A percentile compares a stretch with the other conserved stretches of the same genome.
Evolutionary conservation across 345 rosid genomes (phyloP).

Genomic region (Ceriops decandra): DNA sequence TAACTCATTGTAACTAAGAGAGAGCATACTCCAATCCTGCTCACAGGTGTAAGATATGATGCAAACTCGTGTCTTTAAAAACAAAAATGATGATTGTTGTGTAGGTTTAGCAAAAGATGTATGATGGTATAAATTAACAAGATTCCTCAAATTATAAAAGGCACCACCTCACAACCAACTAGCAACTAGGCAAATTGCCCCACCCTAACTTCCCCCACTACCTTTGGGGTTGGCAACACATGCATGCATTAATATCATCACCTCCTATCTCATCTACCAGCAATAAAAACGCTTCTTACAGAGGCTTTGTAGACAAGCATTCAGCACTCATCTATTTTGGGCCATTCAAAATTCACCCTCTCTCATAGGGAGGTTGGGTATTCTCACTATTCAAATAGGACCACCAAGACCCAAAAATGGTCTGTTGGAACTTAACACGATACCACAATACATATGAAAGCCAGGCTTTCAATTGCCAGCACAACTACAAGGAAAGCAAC

Average conservation of each 20-base stretch:
- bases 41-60: background rate
- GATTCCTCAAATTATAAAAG: constrained; percentile 14
- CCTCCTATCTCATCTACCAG: constrained; percentile 30
- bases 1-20: no score
- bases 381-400: background rate
- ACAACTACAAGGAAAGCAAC: background rate
- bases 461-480: background rate
- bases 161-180: constrained; percentile 3
- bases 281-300: background rate
- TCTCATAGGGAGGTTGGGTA: background rate
- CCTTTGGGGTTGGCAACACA: constrained; percentile 40
- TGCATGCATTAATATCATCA: constrained; percentile 38
- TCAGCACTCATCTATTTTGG: constrained; percentile 6
- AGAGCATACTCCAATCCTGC: background rate
- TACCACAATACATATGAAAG: background rate
- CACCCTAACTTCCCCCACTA: constrained; percentile 40
- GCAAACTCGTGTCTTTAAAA: no score
- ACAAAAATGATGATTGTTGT: no score
- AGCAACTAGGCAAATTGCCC: constrained; percentile 35
- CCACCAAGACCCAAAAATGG: constrained; percentile 8
- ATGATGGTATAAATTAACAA: constrained; percentile 4
- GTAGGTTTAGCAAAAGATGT: no score
- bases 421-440: constrained; percentile 4
- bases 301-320: background rate
- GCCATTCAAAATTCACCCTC: background rate